Conservation (phyloP, 192 early-diverging fungal genomes). For the Backusella tarrabulga region DNA sequence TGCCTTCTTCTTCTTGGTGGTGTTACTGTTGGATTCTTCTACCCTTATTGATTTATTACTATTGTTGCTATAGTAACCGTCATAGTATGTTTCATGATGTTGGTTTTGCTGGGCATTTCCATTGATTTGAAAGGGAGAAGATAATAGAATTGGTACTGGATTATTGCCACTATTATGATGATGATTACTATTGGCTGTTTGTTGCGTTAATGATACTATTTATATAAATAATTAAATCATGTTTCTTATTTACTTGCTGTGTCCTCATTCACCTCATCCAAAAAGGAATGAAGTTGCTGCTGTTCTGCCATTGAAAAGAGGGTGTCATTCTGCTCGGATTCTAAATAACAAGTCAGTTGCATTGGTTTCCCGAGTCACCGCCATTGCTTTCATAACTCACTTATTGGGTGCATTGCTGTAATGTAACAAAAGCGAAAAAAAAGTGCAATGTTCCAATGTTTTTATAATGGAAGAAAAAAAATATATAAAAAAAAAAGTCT, state of each 20-base stretch:
- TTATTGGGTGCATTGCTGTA: neutral
- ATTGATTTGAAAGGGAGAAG: slow-evolving; percentile 1
- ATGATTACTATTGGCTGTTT: neutral
- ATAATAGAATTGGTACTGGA: neutral
- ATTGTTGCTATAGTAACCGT: neutral
- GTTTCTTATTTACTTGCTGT: neutral
- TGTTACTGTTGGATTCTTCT: neutral
- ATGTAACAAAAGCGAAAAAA: neutral
- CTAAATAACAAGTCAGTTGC: neutral
- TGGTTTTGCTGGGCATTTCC: neutral
- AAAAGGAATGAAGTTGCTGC: slow-evolving; percentile 10
- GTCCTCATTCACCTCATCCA: slow-evolving; percentile 12
- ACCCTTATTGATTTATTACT: neutral
- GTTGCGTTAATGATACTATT: neutral
- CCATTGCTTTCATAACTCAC: neutral
- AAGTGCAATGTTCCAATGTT: neutral
- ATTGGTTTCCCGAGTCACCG: neutral
- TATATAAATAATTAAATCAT: neutral
- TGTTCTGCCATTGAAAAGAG: slow-evolving; percentile 14
- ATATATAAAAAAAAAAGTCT: neutral
- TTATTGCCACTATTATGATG: neutral
- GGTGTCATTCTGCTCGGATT: neutral
- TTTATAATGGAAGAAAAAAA: neutral
- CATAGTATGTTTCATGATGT: neutral
- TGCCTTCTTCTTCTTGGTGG: neutral